phyloP scores from a whole-genome alignment of 441 rosid genomes.

The Pelargonium citronellum region DNA sequence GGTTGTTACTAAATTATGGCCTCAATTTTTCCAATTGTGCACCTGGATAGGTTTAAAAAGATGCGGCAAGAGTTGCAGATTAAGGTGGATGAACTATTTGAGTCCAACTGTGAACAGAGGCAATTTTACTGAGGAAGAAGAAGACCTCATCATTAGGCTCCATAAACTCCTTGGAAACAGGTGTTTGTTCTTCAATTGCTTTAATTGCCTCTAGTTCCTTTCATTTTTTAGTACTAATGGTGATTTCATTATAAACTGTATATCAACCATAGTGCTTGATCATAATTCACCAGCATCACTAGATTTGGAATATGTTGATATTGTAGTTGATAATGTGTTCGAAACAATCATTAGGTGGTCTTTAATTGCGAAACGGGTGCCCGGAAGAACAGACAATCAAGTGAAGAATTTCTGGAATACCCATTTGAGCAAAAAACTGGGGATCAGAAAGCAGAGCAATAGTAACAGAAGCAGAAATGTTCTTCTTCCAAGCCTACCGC shows the following conservation, averaged over 20 bases:
- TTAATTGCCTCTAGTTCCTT: neutral
- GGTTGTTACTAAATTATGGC: conserved; percentile 19
- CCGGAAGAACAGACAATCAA: conserved; percentile 79
- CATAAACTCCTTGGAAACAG: conserved; percentile 72
- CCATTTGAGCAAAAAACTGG: conserved; percentile 57
- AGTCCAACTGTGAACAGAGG: conserved; percentile 54
- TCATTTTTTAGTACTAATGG: too few species aligned
- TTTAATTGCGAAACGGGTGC: conserved; percentile 75
- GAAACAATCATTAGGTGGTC: conserved; percentile 44
- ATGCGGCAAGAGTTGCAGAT: conserved; percentile 61
- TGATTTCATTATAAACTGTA: too few species aligned
- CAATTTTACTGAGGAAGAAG: conserved; percentile 55
- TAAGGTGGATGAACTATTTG: conserved; percentile 70
- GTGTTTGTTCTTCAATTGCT: conserved; percentile 20
- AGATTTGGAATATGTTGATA: too few species aligned
- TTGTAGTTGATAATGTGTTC: too few species aligned
- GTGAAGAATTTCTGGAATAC: conserved; percentile 89
- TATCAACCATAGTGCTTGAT: too few species aligned
- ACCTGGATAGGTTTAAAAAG: conserved; percentile 42
- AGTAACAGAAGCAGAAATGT: neutral
- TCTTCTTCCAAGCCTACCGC: conserved; percentile 17
- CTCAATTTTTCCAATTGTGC: neutral
- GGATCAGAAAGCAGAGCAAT: conserved; percentile 27
- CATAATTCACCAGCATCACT: too few species aligned
- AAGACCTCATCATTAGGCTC: conserved; percentile 59